A percentile compares a stretch with the other conserved stretches of the same genome.
These are phyloP conservation scores for Hansenula lynferdii DNA, from an alignment of 1,139 yeast genomes.

Conservation along the genomic window DNA sequence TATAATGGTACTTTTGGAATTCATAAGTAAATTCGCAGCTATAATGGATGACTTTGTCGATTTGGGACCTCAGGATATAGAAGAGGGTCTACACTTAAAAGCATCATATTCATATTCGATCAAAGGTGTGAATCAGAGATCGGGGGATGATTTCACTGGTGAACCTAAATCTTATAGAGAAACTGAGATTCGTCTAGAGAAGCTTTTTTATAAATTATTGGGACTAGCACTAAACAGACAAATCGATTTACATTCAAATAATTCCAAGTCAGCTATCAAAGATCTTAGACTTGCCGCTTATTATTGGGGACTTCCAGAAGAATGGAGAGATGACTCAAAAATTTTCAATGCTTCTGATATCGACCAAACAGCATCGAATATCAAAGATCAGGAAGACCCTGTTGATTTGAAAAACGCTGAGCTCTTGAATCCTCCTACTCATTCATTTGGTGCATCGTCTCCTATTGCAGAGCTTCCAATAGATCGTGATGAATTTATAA, in stretches of 20 bases:
- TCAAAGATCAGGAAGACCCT: conserved; percentile 18
- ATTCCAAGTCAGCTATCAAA: conserved; percentile 31
- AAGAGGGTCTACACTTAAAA: conserved; percentile 41
- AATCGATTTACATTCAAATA: conserved; percentile 29
- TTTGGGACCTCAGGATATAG: conserved; percentile 45
- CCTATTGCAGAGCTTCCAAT: conserved; percentile 27
- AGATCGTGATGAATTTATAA: conserved; percentile 34
- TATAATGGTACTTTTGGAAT: conserved; percentile 38
- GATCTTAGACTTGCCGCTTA: conserved; percentile 36
- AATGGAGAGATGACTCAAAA: conserved; percentile 37
- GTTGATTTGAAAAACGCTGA: conserved; percentile 39
- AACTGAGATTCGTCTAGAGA: conserved; percentile 35
- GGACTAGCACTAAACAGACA: conserved; percentile 39
- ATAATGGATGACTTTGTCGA: conserved; percentile 30
- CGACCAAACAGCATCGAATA: too few relatives aligned
- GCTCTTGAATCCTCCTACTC: conserved; percentile 26
- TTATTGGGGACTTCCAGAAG: conserved; percentile 39
- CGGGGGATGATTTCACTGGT: not conserved
- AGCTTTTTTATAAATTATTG: conserved; percentile 32
- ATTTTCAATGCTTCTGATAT: conserved; percentile 16
- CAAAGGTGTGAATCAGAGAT: conserved; percentile 20
- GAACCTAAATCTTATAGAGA: conserved; percentile 22
- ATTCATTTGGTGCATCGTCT: conserved; percentile 20
- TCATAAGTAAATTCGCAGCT: conserved; percentile 37
- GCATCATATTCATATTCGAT: conserved; percentile 15